A percentile compares a stretch with the other conserved stretches of the same genome.
These are phyloP conservation scores for Platanthera guangdongensis DNA, from an alignment of 106 monocot genomes.

Conservation along the genomic window DNA sequence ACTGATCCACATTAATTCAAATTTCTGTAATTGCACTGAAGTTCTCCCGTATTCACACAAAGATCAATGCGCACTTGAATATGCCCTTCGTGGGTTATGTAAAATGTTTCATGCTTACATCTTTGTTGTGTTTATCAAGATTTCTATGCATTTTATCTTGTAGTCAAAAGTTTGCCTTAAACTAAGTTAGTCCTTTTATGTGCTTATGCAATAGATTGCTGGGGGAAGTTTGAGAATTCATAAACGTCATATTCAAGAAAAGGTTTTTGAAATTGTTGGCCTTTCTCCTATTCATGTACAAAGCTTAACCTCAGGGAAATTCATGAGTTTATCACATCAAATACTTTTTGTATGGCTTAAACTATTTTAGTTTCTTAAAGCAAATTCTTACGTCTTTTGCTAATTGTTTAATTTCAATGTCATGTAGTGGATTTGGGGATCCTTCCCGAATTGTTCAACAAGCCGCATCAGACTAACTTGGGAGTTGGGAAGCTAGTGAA, in stretches of 20 bases:
- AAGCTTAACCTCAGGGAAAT: neutral
- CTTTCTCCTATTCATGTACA: conserved; percentile 60
- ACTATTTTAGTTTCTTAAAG: neutral
- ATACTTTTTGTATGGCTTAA: neutral
- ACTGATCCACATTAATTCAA: neutral
- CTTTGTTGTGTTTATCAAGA: neutral
- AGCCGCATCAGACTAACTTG: too few relatives aligned
- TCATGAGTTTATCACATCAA: neutral
- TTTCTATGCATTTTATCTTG: neutral
- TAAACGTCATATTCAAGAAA: conserved; percentile 92
- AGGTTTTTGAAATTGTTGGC: conserved; percentile 79
- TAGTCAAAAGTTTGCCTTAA: neutral
- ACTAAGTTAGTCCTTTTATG: neutral
- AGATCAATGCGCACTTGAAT: neutral
- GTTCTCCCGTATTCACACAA: neutral
- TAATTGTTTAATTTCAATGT: neutral
- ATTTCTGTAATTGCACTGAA: neutral
- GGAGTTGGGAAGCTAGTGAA: too few relatives aligned
- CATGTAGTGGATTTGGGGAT: neutral
- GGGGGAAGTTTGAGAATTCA: conserved; percentile 97
- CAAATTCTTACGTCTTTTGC: neutral
- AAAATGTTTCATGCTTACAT: neutral
- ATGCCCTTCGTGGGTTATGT: neutral
- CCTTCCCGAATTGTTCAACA: too few relatives aligned
- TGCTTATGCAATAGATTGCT: conserved; percentile 59